Evolutionary conservation across 2,329 filamentous ascomycete species (phyloP).

Genomic region (Xylariales sp.): DNA sequence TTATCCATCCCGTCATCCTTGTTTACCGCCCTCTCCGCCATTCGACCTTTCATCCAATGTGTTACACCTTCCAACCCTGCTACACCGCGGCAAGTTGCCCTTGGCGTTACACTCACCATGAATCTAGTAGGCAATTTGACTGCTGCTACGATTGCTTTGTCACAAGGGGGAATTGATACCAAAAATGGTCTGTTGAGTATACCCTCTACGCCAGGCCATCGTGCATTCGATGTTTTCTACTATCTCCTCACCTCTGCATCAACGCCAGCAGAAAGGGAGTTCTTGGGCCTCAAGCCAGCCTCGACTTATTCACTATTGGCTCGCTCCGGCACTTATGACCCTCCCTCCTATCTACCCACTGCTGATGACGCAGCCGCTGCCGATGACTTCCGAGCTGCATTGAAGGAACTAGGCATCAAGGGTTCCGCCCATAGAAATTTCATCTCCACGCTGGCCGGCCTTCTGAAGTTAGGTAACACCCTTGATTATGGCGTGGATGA

Average conservation of each 20-base stretch:
- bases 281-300: constrained; percentile 72
- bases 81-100: constrained; percentile 70
- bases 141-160: constrained; percentile 70
- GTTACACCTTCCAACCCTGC: constrained; percentile 90
- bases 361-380: constrained; percentile 89
- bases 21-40: constrained; percentile 72
- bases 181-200: constrained; percentile 74
- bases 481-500: constrained; percentile 80
- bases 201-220: constrained; percentile 73
- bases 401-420: constrained; percentile 93
- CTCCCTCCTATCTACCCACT: constrained; percentile 84
- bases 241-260: constrained; percentile 92
- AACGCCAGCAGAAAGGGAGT: constrained; percentile 83
- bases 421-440: constrained; percentile 77
- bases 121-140: constrained; percentile 76
- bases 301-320: constrained; percentile 75
- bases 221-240: constrained; percentile 97
- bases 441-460: constrained; percentile 77
- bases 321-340: constrained; percentile 78
- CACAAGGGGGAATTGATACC: constrained; percentile 85
- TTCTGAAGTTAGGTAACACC: constrained; percentile 89
- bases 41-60: constrained; percentile 82
- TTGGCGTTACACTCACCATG: constrained; percentile 78
- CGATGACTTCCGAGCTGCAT: constrained; percentile 82
- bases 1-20: constrained; percentile 71